Conservation (phyloP, 1,139 yeast species). For the Candida pseudocylindracea region DNA sequence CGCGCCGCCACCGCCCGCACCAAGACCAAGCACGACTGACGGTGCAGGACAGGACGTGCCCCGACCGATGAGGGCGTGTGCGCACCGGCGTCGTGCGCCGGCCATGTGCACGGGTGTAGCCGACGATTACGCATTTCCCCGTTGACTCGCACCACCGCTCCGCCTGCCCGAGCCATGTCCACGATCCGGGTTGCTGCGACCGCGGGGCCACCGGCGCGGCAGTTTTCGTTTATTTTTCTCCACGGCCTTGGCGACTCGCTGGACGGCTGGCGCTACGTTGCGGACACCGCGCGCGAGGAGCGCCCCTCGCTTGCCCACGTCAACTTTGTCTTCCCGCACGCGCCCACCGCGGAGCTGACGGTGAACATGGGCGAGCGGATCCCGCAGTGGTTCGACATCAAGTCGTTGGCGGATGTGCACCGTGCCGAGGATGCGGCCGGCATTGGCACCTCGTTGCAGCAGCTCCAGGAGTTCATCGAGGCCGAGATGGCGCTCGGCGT, state of each 20-base stretch:
- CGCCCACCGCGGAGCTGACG: constrained; percentile 52
- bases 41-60: no score
- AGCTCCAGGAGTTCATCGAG: constrained; percentile 32
- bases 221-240: constrained; percentile 28
- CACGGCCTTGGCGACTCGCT: constrained; percentile 93
- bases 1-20: no score
- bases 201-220: no score
- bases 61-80: no score
- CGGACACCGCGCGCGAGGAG: constrained; percentile 7
- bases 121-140: no score
- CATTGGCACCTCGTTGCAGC: constrained; percentile 29
- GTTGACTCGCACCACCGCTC: no score
- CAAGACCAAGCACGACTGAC: no score
- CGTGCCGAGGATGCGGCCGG: constrained; percentile 14
- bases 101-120: no score
- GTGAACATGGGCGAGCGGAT: constrained; percentile 41
- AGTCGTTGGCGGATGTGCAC: constrained; percentile 33
- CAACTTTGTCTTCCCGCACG: constrained; percentile 73
- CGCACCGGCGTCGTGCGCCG: no score
- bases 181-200: no score
- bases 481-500: constrained; percentile 37
- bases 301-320: no score
- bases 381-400: constrained; percentile 84
- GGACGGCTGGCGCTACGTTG: constrained; percentile 61
- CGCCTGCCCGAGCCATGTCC: no score